Base-by-base conservation (phyloP, 176 grass and related monocot genomes). In the Oryza brachyantha region DNA sequence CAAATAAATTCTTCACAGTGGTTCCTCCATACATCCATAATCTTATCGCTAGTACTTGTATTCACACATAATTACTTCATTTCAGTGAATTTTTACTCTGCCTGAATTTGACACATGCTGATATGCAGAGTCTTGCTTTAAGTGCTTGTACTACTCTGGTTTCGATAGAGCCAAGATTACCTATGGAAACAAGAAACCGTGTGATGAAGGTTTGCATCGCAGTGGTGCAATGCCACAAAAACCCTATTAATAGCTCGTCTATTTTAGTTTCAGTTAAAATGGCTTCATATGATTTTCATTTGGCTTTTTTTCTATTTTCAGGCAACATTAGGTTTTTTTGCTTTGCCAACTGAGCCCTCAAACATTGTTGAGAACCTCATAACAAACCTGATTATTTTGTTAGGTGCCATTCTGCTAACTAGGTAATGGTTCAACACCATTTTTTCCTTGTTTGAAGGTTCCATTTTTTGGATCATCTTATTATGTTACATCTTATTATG, bases 151-250 rank as follows among this genome's bases (percentile, higher is more conserved):
- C 92, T 78, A 97, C 95, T 79, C 70, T 97, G 52, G 95, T 97
- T 80, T 90, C 92, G 16, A 85, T 97, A 75, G 95, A 97, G 76
- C 95, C 91, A 73, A 92, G 95, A 73, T 90, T 94, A 64, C 95
- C 95, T 55, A 90, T 97, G 90, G 95, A 97, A 92, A 91, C 95
- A 78, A 90, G 95, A 90, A 97, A 97, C 73, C 83, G 87, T 83
- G 95, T 97, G 32, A 90, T 97, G 95, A 97, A 92, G 95, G 95
- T 97, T 66, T 88, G 79, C 25, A 76, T 73, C 38, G 8, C 42
- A 67, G 40, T 72, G 29, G 69, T 70, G 11, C 32, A 85, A 54
- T 54, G 19, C 43, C 38, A 27, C 66, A 70, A 70, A 70, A 62
- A 70, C 54, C 36, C 27, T 78, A 29, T 37, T 80, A 68, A 64